Base-by-base conservation (phyloP, 495 filamentous ascomycete genomes). In the Neurospora sp. region DNA sequence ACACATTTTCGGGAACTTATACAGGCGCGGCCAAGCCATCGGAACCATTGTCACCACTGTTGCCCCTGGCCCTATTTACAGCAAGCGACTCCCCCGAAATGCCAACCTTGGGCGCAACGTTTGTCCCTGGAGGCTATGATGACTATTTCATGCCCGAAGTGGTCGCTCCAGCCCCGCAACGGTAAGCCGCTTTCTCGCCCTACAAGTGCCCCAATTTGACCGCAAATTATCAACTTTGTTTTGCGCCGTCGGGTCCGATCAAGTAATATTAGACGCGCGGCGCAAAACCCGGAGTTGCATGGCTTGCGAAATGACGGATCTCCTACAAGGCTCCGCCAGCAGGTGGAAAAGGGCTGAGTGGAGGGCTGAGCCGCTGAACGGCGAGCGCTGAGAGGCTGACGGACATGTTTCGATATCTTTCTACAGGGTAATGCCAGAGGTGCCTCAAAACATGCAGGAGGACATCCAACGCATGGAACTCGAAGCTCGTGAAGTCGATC, bases 381-480 rank as follows among this genome's bases (percentile, higher is more conserved):
- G 27, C 23, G 54, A 66, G 54, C 54, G 54, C 54, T 66, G 54
- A 66, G 54, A 69, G 72, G 75, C 76, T 76, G 75, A 81, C 79
- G 35, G 54, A 39, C 69, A 39, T 66, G 62, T 73, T 73, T 70
- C 73, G 69, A 37, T 70, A 69, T 41, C 31, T 73, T 74, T 69
- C 54, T 74, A 70, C 76, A 88, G 86, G 82, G 83, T 88, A 76
- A 88, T 88, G 86, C 86, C 87, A 74, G 86, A 89, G 81, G 86
- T 89, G 72, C 87, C 87, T 72, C 83, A 86, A 74, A 92, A 94
- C 79, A 98, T 99, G 87, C 93, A 97, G 84, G 90, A 96, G 78
- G 93, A 92, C 80, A 87, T 99, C 54, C 92, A 94, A 70, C 89
- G 93, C 81, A 88, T 99, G 81, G 95, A 97, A 85, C 87, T 94